Evolutionary conservation across 2,329 filamentous ascomycete genomes (phyloP).

Genomic region (Pseudogymnoascus sp.): DNA sequence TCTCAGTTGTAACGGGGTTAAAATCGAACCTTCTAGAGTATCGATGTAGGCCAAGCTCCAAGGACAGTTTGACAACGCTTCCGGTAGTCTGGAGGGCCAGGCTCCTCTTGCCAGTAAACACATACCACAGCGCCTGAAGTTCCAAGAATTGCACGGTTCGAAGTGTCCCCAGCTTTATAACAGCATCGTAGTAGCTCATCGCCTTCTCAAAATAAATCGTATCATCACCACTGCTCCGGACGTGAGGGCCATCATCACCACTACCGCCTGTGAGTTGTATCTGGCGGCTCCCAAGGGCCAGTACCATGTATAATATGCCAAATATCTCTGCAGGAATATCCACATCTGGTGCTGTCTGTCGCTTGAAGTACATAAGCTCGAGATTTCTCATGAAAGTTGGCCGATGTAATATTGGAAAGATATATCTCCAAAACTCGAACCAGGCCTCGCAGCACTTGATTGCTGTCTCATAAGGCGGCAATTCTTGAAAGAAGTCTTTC

Average conservation of each 20-base stretch:
- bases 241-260: slow-evolving; percentile 7
- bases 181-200: slow-evolving; percentile 11
- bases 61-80: slow-evolving; percentile 12
- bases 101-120: slow-evolving; percentile 15
- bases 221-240: slow-evolving; percentile 12
- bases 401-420: slow-evolving; percentile 14
- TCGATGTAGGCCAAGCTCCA: slow-evolving; percentile 14
- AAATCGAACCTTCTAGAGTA: slow-evolving; percentile 15
- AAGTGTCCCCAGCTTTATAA: slow-evolving; percentile 10
- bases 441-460: slow-evolving; percentile 11
- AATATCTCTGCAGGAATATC: slow-evolving; percentile 9
- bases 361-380: slow-evolving; percentile 9
- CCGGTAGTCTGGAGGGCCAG: slow-evolving; percentile 14
- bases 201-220: slow-evolving; percentile 12
- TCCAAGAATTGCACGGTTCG: slow-evolving; percentile 13
- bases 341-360: not conserved
- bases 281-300: slow-evolving; percentile 14
- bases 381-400: slow-evolving; percentile 12
- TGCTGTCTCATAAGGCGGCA: slow-evolving; percentile 12
- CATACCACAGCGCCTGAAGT: slow-evolving; percentile 13
- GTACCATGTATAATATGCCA: slow-evolving; percentile 13
- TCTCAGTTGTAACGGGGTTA: slow-evolving; percentile 11
- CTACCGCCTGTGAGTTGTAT: slow-evolving; percentile 9
- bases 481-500: not conserved
- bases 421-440: slow-evolving; percentile 14